phyloP scores from a whole-genome alignment of 768 basidiomycete species.

The Pleurotus tuber-regium region DNA sequence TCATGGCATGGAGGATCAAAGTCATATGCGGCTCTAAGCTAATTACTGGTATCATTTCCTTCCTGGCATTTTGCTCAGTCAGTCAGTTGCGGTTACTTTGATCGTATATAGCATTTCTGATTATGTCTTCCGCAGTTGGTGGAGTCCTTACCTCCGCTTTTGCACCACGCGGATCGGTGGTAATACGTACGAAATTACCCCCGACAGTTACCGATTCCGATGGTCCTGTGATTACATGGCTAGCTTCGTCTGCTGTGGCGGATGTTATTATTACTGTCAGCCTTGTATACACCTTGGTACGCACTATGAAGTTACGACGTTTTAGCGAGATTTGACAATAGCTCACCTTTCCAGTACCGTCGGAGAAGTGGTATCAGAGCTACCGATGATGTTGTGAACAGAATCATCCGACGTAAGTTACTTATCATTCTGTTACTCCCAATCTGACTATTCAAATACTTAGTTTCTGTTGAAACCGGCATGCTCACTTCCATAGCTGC shows the following conservation, averaged over 20 bases:
- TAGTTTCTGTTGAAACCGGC: too few relatives aligned
- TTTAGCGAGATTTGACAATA: too few relatives aligned
- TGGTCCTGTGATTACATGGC: background rate
- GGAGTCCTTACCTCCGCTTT: background rate
- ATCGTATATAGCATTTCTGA: background rate
- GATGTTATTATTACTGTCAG: slow-evolving; percentile 6
- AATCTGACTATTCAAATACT: too few relatives aligned
- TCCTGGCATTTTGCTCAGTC: background rate
- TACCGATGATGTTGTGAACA: too few relatives aligned
- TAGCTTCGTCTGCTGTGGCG: background rate
- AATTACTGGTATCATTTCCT: background rate
- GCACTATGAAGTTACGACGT: too few relatives aligned
- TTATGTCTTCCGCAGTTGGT: background rate
- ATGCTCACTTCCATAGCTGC: too few relatives aligned
- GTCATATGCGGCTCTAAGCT: background rate
- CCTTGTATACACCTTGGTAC: background rate
- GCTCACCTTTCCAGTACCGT: too few relatives aligned
- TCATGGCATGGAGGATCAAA: slow-evolving; percentile 9
- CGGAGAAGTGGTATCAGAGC: too few relatives aligned
- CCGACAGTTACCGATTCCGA: background rate
- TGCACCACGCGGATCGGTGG: too few relatives aligned
- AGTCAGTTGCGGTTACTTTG: background rate
- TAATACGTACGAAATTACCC: background rate
- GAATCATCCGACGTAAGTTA: too few relatives aligned
- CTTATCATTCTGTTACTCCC: too few relatives aligned